Conservation (phyloP, 345 rosid genomes). For the Salix purpurea region DNA sequence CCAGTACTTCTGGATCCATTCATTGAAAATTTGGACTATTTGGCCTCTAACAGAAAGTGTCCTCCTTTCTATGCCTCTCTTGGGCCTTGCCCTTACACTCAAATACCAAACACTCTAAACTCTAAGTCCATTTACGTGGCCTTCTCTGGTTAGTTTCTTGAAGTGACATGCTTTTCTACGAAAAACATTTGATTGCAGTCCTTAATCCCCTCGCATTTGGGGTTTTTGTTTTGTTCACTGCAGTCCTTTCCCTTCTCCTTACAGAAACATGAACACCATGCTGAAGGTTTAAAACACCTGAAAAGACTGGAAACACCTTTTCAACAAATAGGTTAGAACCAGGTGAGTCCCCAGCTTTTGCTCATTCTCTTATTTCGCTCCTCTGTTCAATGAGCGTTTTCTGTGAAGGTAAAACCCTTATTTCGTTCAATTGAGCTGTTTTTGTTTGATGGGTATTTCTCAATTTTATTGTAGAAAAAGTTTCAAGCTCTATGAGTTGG, state of each 20-base stretch:
- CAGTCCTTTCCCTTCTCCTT: background rate
- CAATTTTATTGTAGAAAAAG: background rate
- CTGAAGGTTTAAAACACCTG: background rate
- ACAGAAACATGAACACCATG: background rate
- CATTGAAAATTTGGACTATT: too few relatives aligned
- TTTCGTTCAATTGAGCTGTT: conserved; percentile 1
- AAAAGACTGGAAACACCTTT: background rate
- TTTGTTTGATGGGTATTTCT: conserved; percentile 23
- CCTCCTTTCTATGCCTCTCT: too few relatives aligned
- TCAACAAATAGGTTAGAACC: background rate
- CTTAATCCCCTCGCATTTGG: background rate
- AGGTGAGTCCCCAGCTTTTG: conserved; percentile 11
- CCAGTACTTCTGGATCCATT: too few relatives aligned
- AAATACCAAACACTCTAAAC: background rate
- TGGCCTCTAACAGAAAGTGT: too few relatives aligned
- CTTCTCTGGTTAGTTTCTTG: background rate
- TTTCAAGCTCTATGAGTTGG: background rate
- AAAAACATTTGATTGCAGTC: background rate
- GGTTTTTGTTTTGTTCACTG: background rate
- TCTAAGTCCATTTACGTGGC: background rate
- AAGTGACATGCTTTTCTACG: background rate
- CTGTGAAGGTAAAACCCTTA: background rate
- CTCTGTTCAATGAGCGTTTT: background rate
- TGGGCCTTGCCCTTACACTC: too few relatives aligned
- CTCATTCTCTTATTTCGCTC: background rate